Evolutionary conservation across 495 filamentous ascomycete genomes (phyloP).

Genomic region (Tuber aestivum): DNA sequence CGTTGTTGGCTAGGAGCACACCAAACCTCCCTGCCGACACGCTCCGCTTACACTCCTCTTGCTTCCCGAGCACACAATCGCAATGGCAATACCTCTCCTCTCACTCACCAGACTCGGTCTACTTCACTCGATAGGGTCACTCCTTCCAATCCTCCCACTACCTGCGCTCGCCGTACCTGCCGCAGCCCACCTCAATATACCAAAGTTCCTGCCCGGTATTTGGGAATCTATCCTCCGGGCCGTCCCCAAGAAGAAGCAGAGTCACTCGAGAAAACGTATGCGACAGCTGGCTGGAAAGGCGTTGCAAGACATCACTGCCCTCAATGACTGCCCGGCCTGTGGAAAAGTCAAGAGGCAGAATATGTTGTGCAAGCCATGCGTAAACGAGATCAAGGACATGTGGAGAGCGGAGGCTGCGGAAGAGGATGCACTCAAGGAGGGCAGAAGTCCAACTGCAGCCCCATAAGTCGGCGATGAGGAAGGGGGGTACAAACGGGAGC

Average conservation of each 20-base stretch:
- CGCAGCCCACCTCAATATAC: constrained; percentile 53
- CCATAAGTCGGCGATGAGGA: background rate
- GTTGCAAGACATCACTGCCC: constrained; percentile 75
- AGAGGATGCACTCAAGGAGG: background rate
- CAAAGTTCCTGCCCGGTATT: constrained; percentile 62
- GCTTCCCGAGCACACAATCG: constrained; percentile 44
- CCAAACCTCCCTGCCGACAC: background rate
- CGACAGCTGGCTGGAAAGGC: constrained; percentile 91
- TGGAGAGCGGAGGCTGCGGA: constrained; percentile 39
- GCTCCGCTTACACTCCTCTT: constrained; percentile 44
- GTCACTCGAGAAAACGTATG: constrained; percentile 89
- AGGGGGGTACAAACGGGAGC: background rate
- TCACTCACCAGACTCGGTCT: constrained; percentile 36
- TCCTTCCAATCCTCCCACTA: constrained; percentile 49
- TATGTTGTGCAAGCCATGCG: constrained; percentile 77
- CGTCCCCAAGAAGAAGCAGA: constrained; percentile 98
- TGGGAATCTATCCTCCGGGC: constrained; percentile 90
- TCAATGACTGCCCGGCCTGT: constrained; percentile 84
- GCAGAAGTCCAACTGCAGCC: background rate
- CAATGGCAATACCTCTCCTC: constrained; percentile 45
- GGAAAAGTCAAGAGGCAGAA: constrained; percentile 83
- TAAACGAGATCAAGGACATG: constrained; percentile 54
- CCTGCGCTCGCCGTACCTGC: constrained; percentile 52
- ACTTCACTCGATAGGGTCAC: constrained; percentile 43
- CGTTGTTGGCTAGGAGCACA: background rate